Conservation (phyloP, 306 rosid species). For the Coriaria nepalensis region DNA sequence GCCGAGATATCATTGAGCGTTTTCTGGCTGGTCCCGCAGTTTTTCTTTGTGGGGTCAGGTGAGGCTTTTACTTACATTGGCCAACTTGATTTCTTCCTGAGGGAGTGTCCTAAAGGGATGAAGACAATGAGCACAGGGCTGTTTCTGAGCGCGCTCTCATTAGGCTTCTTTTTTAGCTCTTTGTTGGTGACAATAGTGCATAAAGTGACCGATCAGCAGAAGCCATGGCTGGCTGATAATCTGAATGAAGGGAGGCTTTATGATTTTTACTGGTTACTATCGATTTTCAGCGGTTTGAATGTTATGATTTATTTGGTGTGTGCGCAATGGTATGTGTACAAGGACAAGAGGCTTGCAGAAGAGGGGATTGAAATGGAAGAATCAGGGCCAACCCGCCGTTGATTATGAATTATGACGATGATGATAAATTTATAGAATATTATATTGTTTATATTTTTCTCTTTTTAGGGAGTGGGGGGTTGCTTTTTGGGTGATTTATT, state of each 20-base stretch:
- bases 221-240: constrained; percentile 73
- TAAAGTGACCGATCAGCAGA: constrained; percentile 33
- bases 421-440: too few relatives aligned
- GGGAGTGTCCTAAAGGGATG: constrained; percentile 91
- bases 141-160: constrained; percentile 61
- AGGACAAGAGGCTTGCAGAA: constrained; percentile 58
- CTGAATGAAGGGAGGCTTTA: constrained; percentile 69
- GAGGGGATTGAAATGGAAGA: constrained; percentile 56
- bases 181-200: constrained; percentile 52
- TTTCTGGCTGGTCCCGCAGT: constrained; percentile 75
- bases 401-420: too few relatives aligned
- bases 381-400: constrained; percentile 20
- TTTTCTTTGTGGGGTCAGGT: constrained; percentile 65
- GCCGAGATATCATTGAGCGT: constrained; percentile 23
- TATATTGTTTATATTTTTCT: too few relatives aligned
- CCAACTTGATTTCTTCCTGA: constrained; percentile 59
- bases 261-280: constrained; percentile 76
- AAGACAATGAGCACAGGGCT: constrained; percentile 86
- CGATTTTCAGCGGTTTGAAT: constrained; percentile 52
- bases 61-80: constrained; percentile 85
- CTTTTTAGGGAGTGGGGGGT: too few relatives aligned
- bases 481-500: too few relatives aligned
- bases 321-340: constrained; percentile 83
- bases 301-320: constrained; percentile 37
- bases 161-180: constrained; percentile 78